phyloP scores from a whole-genome alignment of 177 flowering plant genomes.

The Vitis hybrid region DNA sequence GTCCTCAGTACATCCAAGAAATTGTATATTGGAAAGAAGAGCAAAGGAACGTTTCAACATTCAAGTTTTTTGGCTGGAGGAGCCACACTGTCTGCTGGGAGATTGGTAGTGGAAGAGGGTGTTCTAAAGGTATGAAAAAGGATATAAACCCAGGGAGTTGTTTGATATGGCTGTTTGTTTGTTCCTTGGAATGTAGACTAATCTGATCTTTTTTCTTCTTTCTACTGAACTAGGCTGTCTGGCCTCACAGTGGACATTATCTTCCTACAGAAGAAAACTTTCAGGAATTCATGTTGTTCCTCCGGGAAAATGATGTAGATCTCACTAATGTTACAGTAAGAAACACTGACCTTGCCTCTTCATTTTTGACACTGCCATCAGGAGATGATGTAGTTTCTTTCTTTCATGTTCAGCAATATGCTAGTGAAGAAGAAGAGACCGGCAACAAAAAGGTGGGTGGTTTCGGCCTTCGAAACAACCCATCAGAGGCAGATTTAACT shows the following conservation, averaged over 20 bases:
- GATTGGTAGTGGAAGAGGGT: slow-evolving; percentile 70
- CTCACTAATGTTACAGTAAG: slow-evolving; percentile 66
- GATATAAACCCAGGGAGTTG: not conserved
- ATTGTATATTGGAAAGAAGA: slow-evolving; percentile 77
- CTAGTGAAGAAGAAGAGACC: slow-evolving; percentile 55
- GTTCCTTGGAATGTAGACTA: not conserved
- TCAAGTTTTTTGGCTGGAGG: slow-evolving; percentile 99
- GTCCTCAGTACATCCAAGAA: slow-evolving; percentile 80
- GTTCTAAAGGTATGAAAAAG: slow-evolving; percentile 57
- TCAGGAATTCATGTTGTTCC: slow-evolving; percentile 67
- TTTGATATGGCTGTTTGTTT: not conserved
- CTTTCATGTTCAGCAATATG: slow-evolving; percentile 48
- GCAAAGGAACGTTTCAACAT: slow-evolving; percentile 89
- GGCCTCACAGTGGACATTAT: slow-evolving; percentile 99
- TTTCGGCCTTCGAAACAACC: slow-evolving; percentile 11
- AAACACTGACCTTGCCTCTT: not conserved
- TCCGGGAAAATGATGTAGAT: slow-evolving; percentile 61
- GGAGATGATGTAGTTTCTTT: not conserved
- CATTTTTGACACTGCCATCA: not conserved
- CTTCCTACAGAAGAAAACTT: slow-evolving; percentile 94
- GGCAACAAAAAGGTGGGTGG: slow-evolving; percentile 6
- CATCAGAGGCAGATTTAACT: slow-evolving; percentile 16
- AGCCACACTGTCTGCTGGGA: slow-evolving; percentile 91
- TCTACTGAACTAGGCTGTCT: slow-evolving; percentile 59
- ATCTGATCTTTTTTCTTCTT: not conserved